These are phyloP conservation scores for Notholithocarpus densiflorus DNA, from an alignment of 306 rosid genomes.

Conservation along the genomic window DNA sequence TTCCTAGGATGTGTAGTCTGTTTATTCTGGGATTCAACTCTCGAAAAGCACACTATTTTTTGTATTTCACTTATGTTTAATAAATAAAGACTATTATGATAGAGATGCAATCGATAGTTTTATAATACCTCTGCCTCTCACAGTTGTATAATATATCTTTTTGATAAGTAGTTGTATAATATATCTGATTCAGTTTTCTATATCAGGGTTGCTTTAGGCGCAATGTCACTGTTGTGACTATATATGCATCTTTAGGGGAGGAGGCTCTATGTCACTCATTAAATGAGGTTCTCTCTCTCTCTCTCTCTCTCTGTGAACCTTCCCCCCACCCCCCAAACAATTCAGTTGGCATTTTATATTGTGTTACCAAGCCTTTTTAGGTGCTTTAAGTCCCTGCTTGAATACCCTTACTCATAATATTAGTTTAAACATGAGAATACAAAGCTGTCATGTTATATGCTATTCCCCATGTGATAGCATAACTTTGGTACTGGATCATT, in stretches of 20 bases:
- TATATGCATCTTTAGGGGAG: conserved; percentile 90
- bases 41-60: no score
- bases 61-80: no score
- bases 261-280: conserved; percentile 88
- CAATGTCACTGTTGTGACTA: conserved; percentile 89
- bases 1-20: neutral
- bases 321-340: neutral
- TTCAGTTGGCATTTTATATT: neutral
- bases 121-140: no score
- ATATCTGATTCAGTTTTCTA: conserved; percentile 4
- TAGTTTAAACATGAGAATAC: neutral
- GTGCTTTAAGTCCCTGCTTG: neutral
- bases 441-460: neutral
- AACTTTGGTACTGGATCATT: neutral
- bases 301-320: conserved; percentile 15
- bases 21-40: no score
- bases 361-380: neutral
- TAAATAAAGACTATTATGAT: no score
- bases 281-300: conserved; percentile 70
- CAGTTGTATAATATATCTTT: neutral
- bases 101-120: no score
- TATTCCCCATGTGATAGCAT: neutral
- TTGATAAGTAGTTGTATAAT: neutral
- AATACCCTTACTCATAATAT: neutral
- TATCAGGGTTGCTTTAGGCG: conserved; percentile 88